phyloP scores from a whole-genome alignment of 1,284 basidiomycete species.

The Phaffia rhodozyma region DNA sequence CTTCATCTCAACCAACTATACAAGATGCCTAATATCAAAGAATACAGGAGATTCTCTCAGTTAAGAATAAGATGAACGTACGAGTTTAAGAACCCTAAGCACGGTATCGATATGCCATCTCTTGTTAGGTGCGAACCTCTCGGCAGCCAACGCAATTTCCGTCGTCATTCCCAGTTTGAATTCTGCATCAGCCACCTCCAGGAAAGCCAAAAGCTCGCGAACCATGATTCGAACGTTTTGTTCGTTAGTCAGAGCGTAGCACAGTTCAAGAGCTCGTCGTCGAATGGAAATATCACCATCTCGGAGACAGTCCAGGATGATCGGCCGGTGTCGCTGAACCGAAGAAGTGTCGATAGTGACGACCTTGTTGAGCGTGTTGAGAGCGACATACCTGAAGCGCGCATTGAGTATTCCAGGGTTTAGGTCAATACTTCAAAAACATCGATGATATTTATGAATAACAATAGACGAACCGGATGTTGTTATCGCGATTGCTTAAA shows the following conservation, averaged over 20 bases:
- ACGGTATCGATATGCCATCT: slow-evolving; percentile 99
- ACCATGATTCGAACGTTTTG: slow-evolving; percentile 85
- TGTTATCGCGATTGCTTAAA: slow-evolving; percentile 94
- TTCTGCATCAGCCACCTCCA: slow-evolving; percentile 97
- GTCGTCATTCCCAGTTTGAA: slow-evolving; percentile 98
- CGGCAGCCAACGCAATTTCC: slow-evolving; percentile 90
- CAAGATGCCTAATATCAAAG: neutral
- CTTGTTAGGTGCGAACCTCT: slow-evolving; percentile 93
- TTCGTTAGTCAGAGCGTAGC: slow-evolving; percentile 95
- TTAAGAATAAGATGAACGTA: slow-evolving; percentile 28
- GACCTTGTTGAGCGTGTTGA: slow-evolving; percentile 98
- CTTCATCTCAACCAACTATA: neutral
- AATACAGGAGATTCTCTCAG: neutral
- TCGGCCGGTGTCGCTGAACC: slow-evolving; percentile 94
- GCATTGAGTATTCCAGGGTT: neutral
- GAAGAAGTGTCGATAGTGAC: slow-evolving; percentile 97
- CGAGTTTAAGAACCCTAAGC: slow-evolving; percentile 79
- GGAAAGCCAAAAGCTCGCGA: slow-evolving; percentile 84
- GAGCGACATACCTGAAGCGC: slow-evolving; percentile 71
- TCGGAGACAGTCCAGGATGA: slow-evolving; percentile 92
- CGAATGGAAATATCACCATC: slow-evolving; percentile 99
- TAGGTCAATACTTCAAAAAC: slow-evolving; percentile 6
- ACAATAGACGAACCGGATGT: slow-evolving; percentile 61
- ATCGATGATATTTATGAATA: neutral
- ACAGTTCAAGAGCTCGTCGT: slow-evolving; percentile 87